A percentile compares a stretch with the other conserved stretches of the same genome.
Conservation (phyloP, 1,284 basidiomycete genomes). For the Papiliotrema laurentii region DNA sequence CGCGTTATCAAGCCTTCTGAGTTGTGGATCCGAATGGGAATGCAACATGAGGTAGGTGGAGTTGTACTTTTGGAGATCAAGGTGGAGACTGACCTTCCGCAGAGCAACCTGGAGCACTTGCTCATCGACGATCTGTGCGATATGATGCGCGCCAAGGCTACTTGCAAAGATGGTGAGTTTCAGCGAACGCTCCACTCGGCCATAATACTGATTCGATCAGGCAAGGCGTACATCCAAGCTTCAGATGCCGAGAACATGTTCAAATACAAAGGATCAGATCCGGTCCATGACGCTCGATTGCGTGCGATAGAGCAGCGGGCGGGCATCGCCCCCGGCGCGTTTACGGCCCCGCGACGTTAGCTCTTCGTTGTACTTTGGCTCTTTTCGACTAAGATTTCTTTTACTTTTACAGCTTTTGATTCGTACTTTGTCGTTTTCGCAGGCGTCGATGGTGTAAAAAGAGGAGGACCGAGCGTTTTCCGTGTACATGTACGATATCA, state of each 20-base stretch:
- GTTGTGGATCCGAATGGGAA: conserved; percentile 38
- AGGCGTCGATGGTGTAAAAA: too few species aligned
- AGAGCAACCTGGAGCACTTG: conserved; percentile 23
- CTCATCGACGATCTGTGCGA: conserved; percentile 48
- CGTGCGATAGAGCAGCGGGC: not conserved
- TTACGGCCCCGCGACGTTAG: too few species aligned
- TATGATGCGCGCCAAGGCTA: conserved; percentile 43
- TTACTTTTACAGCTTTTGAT: too few species aligned
- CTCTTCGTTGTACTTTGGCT: too few species aligned
- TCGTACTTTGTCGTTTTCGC: too few species aligned
- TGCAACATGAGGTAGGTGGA: conserved; percentile 26
- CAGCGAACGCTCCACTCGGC: not conserved
- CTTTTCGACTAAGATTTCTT: too few species aligned
- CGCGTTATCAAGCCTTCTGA: conserved; percentile 39
- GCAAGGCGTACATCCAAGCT: conserved; percentile 2
- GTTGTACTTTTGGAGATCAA: not conserved
- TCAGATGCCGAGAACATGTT: not conserved
- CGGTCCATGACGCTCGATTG: not conserved
- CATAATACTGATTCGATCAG: not conserved
- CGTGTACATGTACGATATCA: too few species aligned
- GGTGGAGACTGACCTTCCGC: conserved; percentile 4
- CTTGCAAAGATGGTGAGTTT: conserved; percentile 39
- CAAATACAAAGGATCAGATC: not conserved
- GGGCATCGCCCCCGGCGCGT: not conserved
- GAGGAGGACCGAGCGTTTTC: too few species aligned